Percentiles rank a stretch among this genome's conserved stretches.
Evolutionary conservation across 441 rosid genomes (phyloP).

Genomic region (Gossypium aridum): DNA sequence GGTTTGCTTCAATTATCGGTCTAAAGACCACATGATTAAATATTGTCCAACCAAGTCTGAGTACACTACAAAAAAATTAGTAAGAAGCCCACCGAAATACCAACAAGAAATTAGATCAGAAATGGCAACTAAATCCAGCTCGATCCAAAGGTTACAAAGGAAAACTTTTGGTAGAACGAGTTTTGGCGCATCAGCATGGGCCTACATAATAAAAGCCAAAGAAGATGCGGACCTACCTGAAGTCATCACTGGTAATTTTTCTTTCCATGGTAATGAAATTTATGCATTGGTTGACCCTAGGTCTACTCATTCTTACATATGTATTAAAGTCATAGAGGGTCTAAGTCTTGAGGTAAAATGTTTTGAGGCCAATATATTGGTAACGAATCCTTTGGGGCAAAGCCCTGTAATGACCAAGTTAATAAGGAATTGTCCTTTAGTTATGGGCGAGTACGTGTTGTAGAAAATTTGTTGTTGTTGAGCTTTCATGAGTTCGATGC

Average conservation of each 20-base stretch:
- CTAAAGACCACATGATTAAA: not conserved
- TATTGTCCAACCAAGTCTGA: not conserved
- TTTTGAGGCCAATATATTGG: not conserved
- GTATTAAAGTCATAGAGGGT: not conserved
- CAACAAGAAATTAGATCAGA: not conserved
- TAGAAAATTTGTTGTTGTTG: not conserved
- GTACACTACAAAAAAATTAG: not conserved
- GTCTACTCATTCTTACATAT: not conserved
- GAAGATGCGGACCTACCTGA: not conserved
- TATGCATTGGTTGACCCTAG: not conserved
- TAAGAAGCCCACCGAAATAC: not conserved
- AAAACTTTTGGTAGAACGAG: not conserved
- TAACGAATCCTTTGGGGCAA: not conserved
- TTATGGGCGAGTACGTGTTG: too few relatives aligned
- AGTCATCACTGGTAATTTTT: not conserved
- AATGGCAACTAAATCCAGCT: not conserved
- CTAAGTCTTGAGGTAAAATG: not conserved
- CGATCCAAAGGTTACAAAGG: not conserved
- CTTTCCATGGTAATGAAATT: not conserved
- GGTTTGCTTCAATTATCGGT: not conserved
- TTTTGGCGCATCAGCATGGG: not conserved
- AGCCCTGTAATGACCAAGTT: not conserved
- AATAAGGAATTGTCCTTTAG: not conserved
- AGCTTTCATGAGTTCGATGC: not conserved
- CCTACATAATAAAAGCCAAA: not conserved